A percentile compares a stretch with the other conserved stretches of the same genome.
These are phyloP conservation scores for Colletotrichum brevisporum DNA, from an alignment of 2,329 filamentous ascomycete species.

Conservation along the genomic window DNA sequence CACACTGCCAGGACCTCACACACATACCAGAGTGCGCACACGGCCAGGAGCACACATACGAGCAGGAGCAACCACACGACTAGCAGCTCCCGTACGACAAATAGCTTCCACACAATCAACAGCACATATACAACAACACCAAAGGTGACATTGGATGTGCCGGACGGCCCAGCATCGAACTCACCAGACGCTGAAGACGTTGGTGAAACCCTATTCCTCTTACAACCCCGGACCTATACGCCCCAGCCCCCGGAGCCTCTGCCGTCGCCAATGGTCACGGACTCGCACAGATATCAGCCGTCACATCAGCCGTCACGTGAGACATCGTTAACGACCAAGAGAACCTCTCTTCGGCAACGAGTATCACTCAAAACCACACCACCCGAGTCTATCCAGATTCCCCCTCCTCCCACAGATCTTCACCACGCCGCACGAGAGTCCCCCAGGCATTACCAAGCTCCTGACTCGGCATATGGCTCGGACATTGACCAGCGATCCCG, in stretches of 20 bases:
- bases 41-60: constrained; percentile 30
- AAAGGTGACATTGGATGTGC: constrained; percentile 35
- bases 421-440: constrained; percentile 47
- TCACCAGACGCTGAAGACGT: constrained; percentile 20
- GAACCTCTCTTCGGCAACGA: constrained; percentile 66
- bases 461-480: constrained; percentile 64
- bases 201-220: constrained; percentile 58
- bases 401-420: constrained; percentile 55
- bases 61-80: constrained; percentile 30
- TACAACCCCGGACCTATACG: constrained; percentile 72
- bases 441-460: constrained; percentile 42
- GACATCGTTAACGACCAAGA: constrained; percentile 48
- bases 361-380: constrained; percentile 67
- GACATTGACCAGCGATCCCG: constrained; percentile 56
- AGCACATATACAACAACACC: constrained; percentile 25
- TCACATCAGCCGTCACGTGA: constrained; percentile 38
- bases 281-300: constrained; percentile 41
- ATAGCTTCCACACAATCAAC: constrained; percentile 23
- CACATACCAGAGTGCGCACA: constrained; percentile 18
- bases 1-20: constrained; percentile 19
- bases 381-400: constrained; percentile 69
- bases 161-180: constrained; percentile 24
- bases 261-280: constrained; percentile 60
- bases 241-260: constrained; percentile 64
- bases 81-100: constrained; percentile 19